phyloP scores from a whole-genome alignment of 768 basidiomycete genomes.

The Lactifluus subvellereus region DNA sequence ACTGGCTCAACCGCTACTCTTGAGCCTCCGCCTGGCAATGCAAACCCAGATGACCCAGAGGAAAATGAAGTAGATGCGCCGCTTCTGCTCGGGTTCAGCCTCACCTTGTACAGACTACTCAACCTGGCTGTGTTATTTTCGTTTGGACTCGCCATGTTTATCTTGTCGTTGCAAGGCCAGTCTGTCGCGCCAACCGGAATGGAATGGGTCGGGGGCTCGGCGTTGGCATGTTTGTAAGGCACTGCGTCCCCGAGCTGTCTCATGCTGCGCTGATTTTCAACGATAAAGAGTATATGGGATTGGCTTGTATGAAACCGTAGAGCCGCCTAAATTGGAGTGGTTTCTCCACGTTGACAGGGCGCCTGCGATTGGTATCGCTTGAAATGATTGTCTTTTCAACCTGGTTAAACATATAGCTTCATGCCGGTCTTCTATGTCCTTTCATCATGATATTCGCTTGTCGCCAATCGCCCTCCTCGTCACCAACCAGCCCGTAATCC shows the following conservation, averaged over 20 bases:
- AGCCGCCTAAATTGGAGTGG: background rate
- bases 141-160: conserved; percentile 4
- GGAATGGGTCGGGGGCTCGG: background rate
- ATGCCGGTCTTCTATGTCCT: too few relatives aligned
- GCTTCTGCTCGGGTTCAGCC: background rate
- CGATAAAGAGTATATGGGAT: background rate
- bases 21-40: background rate
- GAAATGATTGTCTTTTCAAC: background rate
- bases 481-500: too few relatives aligned
- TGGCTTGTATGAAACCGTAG: background rate
- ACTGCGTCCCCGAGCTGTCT: background rate
- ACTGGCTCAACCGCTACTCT: background rate
- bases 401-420: too few relatives aligned
- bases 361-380: too few relatives aligned
- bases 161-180: background rate
- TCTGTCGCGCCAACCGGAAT: background rate
- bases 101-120: conserved; percentile 7
- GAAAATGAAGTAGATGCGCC: background rate
- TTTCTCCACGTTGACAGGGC: too few relatives aligned
- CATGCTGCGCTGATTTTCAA: background rate
- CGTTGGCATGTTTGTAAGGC: conserved; percentile 1
- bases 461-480: too few relatives aligned
- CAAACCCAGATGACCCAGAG: background rate
- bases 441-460: background rate
- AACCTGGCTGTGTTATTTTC: background rate